Evolutionary conservation across 2,329 filamentous ascomycete species (phyloP), one percentile per base, ranked within the genome.

Genomic region (Helminthosporium solani): DNA sequence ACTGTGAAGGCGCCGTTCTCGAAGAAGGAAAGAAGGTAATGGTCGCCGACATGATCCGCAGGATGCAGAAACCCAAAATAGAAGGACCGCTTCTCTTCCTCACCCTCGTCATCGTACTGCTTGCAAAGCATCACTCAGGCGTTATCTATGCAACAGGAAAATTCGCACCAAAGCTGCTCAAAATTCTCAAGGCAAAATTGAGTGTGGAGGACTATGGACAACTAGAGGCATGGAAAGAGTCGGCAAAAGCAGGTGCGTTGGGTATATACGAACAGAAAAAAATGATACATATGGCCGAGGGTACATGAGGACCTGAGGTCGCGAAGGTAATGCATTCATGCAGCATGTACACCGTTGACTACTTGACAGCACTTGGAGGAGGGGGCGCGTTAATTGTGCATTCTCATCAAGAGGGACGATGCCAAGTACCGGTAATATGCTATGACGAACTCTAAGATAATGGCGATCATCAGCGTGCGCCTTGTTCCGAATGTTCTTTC

Each of bases 81-180:
- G 70, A 72, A 21, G 66, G 61, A 5, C 68, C 70, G 0, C 53
- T 66, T 2, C 54, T 73, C 4, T 73, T 73, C 42, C 50, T 73
- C 34, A 68, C 61, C 18, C 45, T 70, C 19, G 50, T 71, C 1
- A 50, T 72, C 18, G 49, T 71, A 2, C 49, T 72, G 3, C 56
- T 61, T 27, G 66, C 68, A 5, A 60, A 50, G 35, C 45, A 63
- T 14, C 40, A 60, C 7, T 49, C 53, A 16, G 70, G 68, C 14
- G 50, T 73, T 1, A 54, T 73, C 15, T 73, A 73, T 44, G 69
- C 70, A 8, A 72, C 69, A 30, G 70, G 70, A 7, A 71, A 70
- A 50, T 72, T 68, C 47, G 68, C 69, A 33, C 70, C 70, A 1
- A 72, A 67, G 51, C 38, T 73, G 40, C 46, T 73, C 36, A 73